Base-by-base conservation (phyloP, 257 asterid genomes). In the Solanum rostratum region DNA sequence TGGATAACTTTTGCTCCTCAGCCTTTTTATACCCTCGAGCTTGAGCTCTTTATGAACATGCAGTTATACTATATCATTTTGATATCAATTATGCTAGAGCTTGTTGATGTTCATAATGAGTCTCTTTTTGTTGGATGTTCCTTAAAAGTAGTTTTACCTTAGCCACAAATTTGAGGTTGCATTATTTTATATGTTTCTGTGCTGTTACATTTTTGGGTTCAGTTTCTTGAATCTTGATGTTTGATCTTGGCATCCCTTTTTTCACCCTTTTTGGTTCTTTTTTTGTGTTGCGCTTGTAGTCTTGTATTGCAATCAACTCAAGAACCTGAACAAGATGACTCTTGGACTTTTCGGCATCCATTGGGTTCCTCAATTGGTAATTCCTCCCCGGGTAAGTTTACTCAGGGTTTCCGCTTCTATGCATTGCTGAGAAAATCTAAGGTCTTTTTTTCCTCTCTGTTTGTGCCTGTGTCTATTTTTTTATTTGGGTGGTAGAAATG, bases 311-410 rank as follows among this genome's bases (percentile, higher is more conserved):
- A 89, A 65, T 65, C 87, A 83, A 88, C 81, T 85, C 93, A 87
- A 81, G 98, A 93, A 22, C 86, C 57, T 57, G 98, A 94, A 76
- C 90, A 74, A 86, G 98, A 93, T 10, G 96, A 91, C 49, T 60
- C 89, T 66, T 78, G 83, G 84, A 87, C 87, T 84, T 86, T 90
- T 78, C 87, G 73, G 79, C 89, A 86, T 70, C 94, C 89, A 60
- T 84, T 90, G 45, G 93, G 91, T 70, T 90, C 95, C 11, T 89
- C 93, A 18, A 63, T 90, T 22, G 91, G 87, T 76, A 89, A 84
- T 85, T 94, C 96, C 80, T 95, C 95, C 79, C 89, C 93, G 18
- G 92, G 97, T 89, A 86, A 14, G 82, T 78, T 16, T 18, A 29
- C 46, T 27, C 63, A 49, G 46, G 41, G 18, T 50, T 78, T 27